Evolutionary conservation across 2,329 filamentous ascomycete species (phyloP), one percentile per base, ranked within the genome.

Genomic region (Acrodontium crateriforme): DNA sequence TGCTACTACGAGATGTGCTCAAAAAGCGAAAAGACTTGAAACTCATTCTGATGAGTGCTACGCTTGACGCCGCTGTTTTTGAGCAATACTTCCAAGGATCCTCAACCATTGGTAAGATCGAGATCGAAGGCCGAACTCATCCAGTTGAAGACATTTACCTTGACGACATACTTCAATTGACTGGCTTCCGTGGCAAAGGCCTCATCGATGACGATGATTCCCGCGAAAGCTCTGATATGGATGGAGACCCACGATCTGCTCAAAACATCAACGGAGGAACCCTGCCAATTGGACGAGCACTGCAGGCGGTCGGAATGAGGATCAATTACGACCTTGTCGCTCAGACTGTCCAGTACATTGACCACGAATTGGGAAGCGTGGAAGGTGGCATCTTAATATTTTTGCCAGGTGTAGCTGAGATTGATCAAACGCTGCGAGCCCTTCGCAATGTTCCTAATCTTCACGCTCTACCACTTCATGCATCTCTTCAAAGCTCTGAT

Each of bases 311-410:
- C 14, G 61, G 85, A 1, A 78, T 78, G 50, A 72, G 83, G 9
- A 89, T 95, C 59, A 94, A 95, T 53, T 95, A 95, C 50, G 74
- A 79, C 30, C 65, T 98, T 20, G 74, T 95, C 18, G 71, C 75
- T 8, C 73, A 83, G 37, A 81, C 81, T 1, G 79, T 93, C 9
- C 71, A 70, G 38, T 69, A 74, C 24, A 93, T 98, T 34, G 84
- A 95, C 53, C 65, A 66, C 6, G 74, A 87, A 40, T 65, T 98
- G 2, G 67, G 66, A 8, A 62, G 71, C 25, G 69, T 79, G 44
- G 71, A 79, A 20, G 89, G 89, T 2, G 87, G 82, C 1, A 91
- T 98, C 27, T 58, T 98, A n/a, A 83, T 98, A 22, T 98, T 98
- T 59, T 60, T 98, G 11, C 87, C 89, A 2, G 89, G 89, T 43